phyloP scores from a whole-genome alignment of 1,284 basidiomycete species.

The Apiotrichum laibachii region DNA sequence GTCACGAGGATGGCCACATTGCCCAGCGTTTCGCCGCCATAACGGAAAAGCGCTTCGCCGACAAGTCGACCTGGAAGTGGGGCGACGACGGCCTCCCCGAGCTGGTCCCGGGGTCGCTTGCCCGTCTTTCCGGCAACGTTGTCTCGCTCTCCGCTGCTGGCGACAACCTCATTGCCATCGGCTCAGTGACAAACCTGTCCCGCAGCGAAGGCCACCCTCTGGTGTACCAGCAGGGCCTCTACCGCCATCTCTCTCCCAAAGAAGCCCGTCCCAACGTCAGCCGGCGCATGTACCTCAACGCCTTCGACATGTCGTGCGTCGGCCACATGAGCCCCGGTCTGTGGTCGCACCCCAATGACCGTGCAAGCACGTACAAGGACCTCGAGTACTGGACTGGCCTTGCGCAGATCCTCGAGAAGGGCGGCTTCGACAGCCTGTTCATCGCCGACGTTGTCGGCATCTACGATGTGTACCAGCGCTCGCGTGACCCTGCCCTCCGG shows the following conservation, averaged over 20 bases:
- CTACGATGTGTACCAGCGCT: constrained; percentile 20
- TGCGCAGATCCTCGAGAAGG: constrained; percentile 14
- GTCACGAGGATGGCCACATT: constrained; percentile 5
- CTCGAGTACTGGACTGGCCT: constrained; percentile 20
- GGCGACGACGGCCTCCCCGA: constrained; percentile 13
- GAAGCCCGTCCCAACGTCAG: not conserved
- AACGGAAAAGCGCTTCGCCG: constrained; percentile 13
- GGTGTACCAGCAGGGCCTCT: constrained; percentile 16
- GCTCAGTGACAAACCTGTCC: constrained; percentile 4
- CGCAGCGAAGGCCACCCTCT: constrained; percentile 11
- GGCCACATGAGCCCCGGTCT: constrained; percentile 21
- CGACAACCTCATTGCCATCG: constrained; percentile 20
- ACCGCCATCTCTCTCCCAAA: constrained; percentile 7
- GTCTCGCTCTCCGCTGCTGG: constrained; percentile 15
- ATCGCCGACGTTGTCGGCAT: constrained; percentile 20
- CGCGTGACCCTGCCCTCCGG: constrained; percentile 15
- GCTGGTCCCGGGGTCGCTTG: constrained; percentile 4
- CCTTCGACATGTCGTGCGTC: constrained; percentile 20
- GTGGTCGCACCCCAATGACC: constrained; percentile 15
- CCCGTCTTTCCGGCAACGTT: constrained; percentile 13
- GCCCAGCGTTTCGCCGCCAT: constrained; percentile 12
- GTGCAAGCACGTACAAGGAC: constrained; percentile 20
- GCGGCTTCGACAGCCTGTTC: constrained; percentile 17
- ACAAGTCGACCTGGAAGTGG: constrained; percentile 15
- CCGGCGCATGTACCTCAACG: constrained; percentile 19